phyloP scores from a whole-genome alignment of 1,139 yeast species.

The Sugiyamaella novakii region DNA sequence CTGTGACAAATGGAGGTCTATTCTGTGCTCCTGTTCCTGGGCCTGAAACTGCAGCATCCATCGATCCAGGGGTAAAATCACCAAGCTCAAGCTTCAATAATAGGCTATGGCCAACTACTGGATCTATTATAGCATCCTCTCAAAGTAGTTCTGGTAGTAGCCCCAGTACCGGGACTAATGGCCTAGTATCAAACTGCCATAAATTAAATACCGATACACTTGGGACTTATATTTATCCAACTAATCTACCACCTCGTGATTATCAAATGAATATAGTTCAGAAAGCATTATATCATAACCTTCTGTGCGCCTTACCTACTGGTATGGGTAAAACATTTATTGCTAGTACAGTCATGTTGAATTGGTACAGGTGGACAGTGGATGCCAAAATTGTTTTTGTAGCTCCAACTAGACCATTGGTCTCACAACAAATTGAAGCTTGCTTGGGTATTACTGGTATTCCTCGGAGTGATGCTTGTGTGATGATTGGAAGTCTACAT shows the following conservation, averaged over 20 bases:
- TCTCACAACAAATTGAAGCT: slow-evolving; percentile 96
- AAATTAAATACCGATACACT: slow-evolving; percentile 48
- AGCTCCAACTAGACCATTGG: slow-evolving; percentile 97
- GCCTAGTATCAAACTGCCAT: slow-evolving; percentile 41
- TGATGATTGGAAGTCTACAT: slow-evolving; percentile 59
- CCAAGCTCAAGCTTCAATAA: slow-evolving; percentile 6
- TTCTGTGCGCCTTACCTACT: slow-evolving; percentile 90
- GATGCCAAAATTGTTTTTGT: slow-evolving; percentile 79
- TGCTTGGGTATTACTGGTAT: slow-evolving; percentile 88
- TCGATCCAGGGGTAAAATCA: not conserved
- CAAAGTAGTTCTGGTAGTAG: not conserved
- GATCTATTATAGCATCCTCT: not conserved
- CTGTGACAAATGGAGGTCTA: too few species aligned
- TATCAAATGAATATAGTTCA: slow-evolving; percentile 83
- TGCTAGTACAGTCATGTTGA: slow-evolving; percentile 91
- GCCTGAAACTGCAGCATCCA: not conserved
- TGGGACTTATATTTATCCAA: slow-evolving; percentile 72
- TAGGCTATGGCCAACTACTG: not conserved
- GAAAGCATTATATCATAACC: slow-evolving; percentile 70
- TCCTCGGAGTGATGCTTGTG: slow-evolving; percentile 73
- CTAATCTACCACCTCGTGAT: slow-evolving; percentile 79
- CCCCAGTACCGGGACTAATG: not conserved
- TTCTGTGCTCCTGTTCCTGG: not conserved
- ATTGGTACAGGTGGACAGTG: slow-evolving; percentile 81
- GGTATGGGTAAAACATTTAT: slow-evolving; percentile 97